A percentile compares a stretch with the other conserved stretches of the same genome.
These are phyloP conservation scores for Blastocystis sp. DNA, from an alignment of 352 stramenopile genomes.

Conservation along the genomic window DNA sequence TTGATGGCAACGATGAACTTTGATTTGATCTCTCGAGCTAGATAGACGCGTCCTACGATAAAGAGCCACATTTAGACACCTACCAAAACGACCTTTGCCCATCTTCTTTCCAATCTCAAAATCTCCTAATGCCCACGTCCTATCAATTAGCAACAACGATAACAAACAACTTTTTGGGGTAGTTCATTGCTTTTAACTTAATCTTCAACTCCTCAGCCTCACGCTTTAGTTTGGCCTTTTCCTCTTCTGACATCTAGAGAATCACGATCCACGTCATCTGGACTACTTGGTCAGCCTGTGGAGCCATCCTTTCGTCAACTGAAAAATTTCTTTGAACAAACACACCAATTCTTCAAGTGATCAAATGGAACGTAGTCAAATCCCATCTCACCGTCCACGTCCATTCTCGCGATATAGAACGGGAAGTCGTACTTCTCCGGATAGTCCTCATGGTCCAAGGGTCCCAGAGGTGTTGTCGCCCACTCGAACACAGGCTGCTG, in stretches of 20 bases:
- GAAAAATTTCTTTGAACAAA: not conserved
- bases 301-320: not conserved
- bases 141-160: not conserved
- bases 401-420: conserved; percentile 61
- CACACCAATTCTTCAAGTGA: conserved; percentile 14
- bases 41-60: conserved; percentile 78
- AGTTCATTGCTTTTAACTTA: not conserved
- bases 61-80: not conserved
- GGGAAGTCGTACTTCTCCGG: conserved; percentile 58
- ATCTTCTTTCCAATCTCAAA: conserved; percentile 98
- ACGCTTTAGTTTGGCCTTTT: not conserved
- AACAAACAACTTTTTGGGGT: conserved; percentile 29
- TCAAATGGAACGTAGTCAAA: conserved; percentile 51
- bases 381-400: conserved; percentile 51
- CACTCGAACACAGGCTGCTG: conserved; percentile 70
- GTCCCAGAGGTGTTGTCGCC: conserved; percentile 62
- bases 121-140: conserved; percentile 68
- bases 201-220: conserved; percentile 34
- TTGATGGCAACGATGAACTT: conserved; percentile 99
- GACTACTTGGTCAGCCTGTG: not conserved
- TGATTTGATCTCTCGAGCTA: conserved; percentile 89
- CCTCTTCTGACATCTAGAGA: not conserved
- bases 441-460: conserved; percentile 35
- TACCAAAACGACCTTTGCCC: conserved; percentile 94
- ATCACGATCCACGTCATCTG: not conserved